These are phyloP conservation scores for Chalciporus sp. DNA, from an alignment of 1,284 basidiomycete genomes.

Conservation along the genomic window DNA sequence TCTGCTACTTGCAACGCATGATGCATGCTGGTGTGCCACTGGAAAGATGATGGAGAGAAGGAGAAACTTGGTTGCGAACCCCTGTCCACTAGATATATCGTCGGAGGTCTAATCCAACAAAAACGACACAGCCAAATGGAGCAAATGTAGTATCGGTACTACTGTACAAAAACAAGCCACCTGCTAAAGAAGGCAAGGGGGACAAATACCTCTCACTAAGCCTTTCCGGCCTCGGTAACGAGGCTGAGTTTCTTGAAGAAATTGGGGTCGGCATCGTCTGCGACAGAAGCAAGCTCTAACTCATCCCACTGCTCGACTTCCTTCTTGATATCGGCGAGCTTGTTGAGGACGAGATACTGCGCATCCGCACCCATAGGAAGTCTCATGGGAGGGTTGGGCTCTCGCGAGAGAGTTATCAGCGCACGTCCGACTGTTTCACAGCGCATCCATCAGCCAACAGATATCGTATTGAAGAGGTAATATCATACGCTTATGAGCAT, in stretches of 20 bases:
- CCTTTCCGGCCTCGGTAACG: background rate
- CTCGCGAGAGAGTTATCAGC: constrained; percentile 19
- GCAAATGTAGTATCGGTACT: too few relatives aligned
- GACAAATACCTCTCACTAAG: too few relatives aligned
- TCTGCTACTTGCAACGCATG: background rate
- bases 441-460: background rate
- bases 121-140: too few relatives aligned
- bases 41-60: too few relatives aligned
- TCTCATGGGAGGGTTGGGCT: constrained; percentile 24
- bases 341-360: constrained; percentile 20
- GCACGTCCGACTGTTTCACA: constrained; percentile 18
- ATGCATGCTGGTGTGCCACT: background rate
- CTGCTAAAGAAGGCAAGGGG: too few relatives aligned
- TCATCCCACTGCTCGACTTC: constrained; percentile 22
- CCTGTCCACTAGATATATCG: too few relatives aligned
- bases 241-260: constrained; percentile 12
- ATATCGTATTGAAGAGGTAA: background rate
- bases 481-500: constrained; percentile 18
- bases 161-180: too few relatives aligned
- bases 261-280: constrained; percentile 23
- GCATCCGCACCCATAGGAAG: constrained; percentile 23
- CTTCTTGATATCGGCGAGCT: constrained; percentile 19
- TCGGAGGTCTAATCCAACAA: too few relatives aligned
- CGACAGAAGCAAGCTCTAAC: constrained; percentile 21
- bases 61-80: too few relatives aligned